Evolutionary conservation across 2,329 filamentous ascomycete genomes (phyloP).

Genomic region (Didymella arachidicola): DNA sequence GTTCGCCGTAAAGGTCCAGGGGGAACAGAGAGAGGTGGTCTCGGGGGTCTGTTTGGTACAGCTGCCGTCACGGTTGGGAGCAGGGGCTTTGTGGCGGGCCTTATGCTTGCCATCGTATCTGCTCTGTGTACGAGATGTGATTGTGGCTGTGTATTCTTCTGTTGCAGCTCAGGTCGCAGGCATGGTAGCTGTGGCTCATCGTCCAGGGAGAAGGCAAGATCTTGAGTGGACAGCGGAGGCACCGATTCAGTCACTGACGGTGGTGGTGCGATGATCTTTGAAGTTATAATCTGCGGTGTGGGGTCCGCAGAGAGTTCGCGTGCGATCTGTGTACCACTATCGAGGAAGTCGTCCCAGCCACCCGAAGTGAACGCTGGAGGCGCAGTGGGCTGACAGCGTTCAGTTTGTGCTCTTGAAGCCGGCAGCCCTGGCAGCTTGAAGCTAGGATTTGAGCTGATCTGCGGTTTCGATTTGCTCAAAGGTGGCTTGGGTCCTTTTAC

Average conservation of each 20-base stretch:
- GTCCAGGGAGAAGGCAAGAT: slow-evolving; percentile 52
- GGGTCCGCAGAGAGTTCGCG: slow-evolving; percentile 49
- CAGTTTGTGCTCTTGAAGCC: slow-evolving; percentile 29
- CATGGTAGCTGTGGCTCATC: slow-evolving; percentile 23
- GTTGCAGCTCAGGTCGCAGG: slow-evolving; percentile 4
- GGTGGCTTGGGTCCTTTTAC: slow-evolving; percentile 20
- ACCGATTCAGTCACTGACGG: slow-evolving; percentile 8
- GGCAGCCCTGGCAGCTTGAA: slow-evolving; percentile 41
- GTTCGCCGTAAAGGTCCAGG: slow-evolving; percentile 13
- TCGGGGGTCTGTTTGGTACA: not conserved
- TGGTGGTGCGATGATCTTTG: not conserved
- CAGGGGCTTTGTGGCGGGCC: not conserved
- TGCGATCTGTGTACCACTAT: slow-evolving; percentile 56
- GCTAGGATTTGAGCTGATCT: slow-evolving; percentile 23
- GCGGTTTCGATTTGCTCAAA: slow-evolving; percentile 9
- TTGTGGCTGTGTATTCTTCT: not conserved
- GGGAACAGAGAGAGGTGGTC: slow-evolving; percentile 3
- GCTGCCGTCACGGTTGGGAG: not conserved
- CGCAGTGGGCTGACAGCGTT: not conserved
- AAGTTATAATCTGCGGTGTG: too few species aligned
- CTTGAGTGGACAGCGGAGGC: slow-evolving; percentile 49
- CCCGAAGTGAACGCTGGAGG: slow-evolving; percentile 21
- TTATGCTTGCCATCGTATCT: not conserved
- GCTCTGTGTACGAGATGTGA: not conserved
- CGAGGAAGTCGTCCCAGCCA: slow-evolving; percentile 53